phyloP scores from a whole-genome alignment of 805 yeast species.

The Metschnikowia koreensis region DNA sequence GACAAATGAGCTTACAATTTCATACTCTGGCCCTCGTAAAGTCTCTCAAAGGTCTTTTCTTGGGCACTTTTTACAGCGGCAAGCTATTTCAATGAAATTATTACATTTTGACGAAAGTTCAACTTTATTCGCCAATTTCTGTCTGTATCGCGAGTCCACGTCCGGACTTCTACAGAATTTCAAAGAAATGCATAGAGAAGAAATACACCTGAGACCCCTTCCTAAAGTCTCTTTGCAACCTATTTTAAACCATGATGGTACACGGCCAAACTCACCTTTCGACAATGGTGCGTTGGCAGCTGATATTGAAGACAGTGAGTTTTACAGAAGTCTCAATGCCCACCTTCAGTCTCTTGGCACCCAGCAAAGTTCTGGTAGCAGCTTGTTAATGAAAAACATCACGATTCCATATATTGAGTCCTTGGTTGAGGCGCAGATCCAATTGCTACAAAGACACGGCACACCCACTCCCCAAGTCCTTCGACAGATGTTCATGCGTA shows the following conservation, averaged over 20 bases:
- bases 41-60: conserved; percentile 25
- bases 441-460: conserved; percentile 40
- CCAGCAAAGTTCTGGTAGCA: background rate
- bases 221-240: background rate
- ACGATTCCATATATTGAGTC: conserved; percentile 23
- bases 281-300: background rate
- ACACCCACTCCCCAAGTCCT: conserved; percentile 6
- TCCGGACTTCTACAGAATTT: conserved; percentile 14
- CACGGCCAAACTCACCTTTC: background rate
- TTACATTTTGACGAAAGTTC: conserved; percentile 48
- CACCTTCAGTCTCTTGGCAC: background rate
- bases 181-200: background rate
- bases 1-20: conserved; percentile 14
- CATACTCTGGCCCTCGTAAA: conserved; percentile 1
- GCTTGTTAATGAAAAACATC: background rate
- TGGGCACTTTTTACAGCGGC: conserved; percentile 45
- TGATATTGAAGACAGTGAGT: background rate
- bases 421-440: conserved; percentile 53
- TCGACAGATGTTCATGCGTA: background rate
- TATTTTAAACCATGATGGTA: background rate
- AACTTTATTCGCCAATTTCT: conserved; percentile 36
- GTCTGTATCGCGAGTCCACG: conserved; percentile 31
- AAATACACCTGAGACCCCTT: background rate
- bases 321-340: background rate
- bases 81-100: conserved; percentile 40